Evolutionary conservation across 495 filamentous ascomycete species (phyloP).

Genomic region (Neurospora sp.): DNA sequence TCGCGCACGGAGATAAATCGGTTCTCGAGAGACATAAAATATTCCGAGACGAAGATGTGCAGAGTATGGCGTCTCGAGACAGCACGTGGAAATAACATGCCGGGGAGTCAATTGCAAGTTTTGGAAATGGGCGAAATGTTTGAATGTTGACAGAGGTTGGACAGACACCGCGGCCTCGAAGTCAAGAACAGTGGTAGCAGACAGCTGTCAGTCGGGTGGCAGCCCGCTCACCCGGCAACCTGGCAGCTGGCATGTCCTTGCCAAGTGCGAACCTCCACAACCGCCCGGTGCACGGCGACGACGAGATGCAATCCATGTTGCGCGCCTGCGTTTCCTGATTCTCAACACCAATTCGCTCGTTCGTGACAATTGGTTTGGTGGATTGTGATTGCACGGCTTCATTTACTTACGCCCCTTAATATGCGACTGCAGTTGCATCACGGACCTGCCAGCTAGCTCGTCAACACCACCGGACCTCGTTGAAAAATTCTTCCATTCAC

Average conservation of each 20-base stretch:
- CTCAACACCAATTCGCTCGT: background rate
- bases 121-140: background rate
- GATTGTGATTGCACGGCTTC: background rate
- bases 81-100: background rate
- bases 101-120: background rate
- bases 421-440: background rate
- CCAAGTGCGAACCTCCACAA: background rate
- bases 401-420: background rate
- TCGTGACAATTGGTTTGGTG: background rate
- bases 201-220: background rate
- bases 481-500: background rate
- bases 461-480: background rate
- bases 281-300: background rate
- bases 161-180: background rate
- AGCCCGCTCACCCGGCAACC: background rate
- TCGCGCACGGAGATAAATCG: background rate
- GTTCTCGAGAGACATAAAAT: background rate
- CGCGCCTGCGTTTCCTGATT: background rate
- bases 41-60: background rate
- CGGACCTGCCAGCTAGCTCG: background rate
- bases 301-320: background rate
- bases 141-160: background rate
- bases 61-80: background rate
- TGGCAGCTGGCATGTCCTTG: background rate
- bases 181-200: background rate